Conservation (phyloP, 148 eudicot species). For the Camellia sinensis region DNA sequence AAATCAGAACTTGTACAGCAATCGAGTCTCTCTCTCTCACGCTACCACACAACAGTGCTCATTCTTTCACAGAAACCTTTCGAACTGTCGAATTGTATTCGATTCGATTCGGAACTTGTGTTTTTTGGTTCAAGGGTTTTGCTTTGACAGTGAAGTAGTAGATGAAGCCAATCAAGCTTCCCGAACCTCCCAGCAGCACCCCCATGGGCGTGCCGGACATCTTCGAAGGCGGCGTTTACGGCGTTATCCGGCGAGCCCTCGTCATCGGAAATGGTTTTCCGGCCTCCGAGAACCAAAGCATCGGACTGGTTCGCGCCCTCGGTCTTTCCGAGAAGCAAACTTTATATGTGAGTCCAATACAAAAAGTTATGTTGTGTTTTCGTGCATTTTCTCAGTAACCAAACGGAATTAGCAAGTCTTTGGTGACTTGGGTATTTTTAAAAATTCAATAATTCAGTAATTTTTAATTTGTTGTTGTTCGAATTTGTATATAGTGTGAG, state of each 20-base stretch:
- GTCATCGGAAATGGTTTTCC: constrained; percentile 84
- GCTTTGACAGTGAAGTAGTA: not conserved
- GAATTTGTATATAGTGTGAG: not conserved
- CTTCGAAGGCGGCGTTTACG: constrained; percentile 76
- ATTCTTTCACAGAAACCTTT: not conserved
- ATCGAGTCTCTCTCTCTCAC: not conserved
- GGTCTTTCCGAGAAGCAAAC: constrained; percentile 74
- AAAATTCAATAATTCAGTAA: not conserved
- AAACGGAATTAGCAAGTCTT: not conserved
- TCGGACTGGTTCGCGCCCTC: constrained; percentile 89
- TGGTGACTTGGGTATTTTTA: not conserved
- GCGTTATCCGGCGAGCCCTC: constrained; percentile 76
- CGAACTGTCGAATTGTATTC: not conserved
- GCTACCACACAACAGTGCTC: no score
- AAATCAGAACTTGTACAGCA: not conserved
- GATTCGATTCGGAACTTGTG: not conserved
- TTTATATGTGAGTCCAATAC: constrained; percentile 50
- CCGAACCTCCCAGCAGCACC: constrained; percentile 70
- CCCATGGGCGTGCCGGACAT: constrained; percentile 70
- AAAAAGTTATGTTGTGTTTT: not conserved
- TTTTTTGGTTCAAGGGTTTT: not conserved
- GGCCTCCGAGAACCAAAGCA: constrained; percentile 81
- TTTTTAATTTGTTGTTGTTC: not conserved
- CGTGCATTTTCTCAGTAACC: not conserved
- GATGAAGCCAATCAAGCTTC: constrained; percentile 88